Evolutionary conservation across 805 yeast species (phyloP), one percentile per base, ranked within the genome.

Genomic region (Barnettozyma californica): DNA sequence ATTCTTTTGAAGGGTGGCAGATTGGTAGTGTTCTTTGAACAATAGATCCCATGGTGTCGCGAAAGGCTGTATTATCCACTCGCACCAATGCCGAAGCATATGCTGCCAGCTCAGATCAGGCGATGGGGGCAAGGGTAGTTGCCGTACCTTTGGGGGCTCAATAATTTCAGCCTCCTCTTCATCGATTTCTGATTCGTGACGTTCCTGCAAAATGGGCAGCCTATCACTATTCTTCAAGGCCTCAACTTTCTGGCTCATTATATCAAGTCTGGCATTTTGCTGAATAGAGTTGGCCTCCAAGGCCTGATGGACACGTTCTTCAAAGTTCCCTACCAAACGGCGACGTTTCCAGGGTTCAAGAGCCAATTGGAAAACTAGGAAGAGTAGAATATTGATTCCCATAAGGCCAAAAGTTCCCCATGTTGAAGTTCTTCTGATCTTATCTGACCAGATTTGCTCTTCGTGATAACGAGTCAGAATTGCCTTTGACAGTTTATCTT

Each of bases 371-470:
- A 95, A 94, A 7, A 87, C 71, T 4, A 90, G 60, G 54, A 94
- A 90, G 25, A 95, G 65, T 9, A 86, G 45, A 23, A 92, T 75
- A 68, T 94, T 94, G 53, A 89, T 76, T 1, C 89, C 94, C 95
- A 91, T 89, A 39, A 94, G 73, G 4, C 83, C 69, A 75, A 94
- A 81, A 0, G 99, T 94, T 2, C 98, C 99, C 95, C 97, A 94
- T 0, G 98, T 91, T 6, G 96, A 87, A 5, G 95, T 89, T 55
- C 91, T 78, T 52, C 99, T 74, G 51, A 94, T 94, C 66, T 91
- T 91, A 67, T 94, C 99, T 2, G 97, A 88, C 98, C 99, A 94
- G 8, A 94, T 81, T 66, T 94, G 98, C 61, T 94, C 99, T 64
- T 94, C 98, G 53, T 92, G 96, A 60, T 94, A 94, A 56, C 98